phyloP scores from a whole-genome alignment of 2,329 filamentous ascomycete species.

The Pseudocercospora fijiensis region DNA sequence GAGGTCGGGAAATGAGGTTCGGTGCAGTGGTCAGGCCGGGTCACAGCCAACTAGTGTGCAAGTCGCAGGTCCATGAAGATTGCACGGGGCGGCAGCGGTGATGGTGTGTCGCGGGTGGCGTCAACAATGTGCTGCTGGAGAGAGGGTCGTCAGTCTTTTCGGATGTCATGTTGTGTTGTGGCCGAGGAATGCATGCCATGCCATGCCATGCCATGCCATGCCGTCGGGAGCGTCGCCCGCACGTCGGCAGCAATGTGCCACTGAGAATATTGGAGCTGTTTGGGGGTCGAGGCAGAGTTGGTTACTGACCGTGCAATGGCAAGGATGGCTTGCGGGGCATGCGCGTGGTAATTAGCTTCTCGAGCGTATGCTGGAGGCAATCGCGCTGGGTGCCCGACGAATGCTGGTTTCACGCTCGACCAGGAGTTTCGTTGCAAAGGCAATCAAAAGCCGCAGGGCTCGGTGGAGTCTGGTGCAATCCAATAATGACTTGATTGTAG shows the following conservation, averaged over 20 bases:
- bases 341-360: background rate
- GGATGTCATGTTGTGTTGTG: slow-evolving; percentile 3
- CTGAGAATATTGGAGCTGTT: background rate
- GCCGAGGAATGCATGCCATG: slow-evolving; percentile 5
- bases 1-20: background rate
- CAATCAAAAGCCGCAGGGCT: background rate
- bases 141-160: background rate
- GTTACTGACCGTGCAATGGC: slow-evolving; percentile 3
- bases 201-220: too few relatives aligned
- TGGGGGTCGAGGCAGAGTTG: background rate
- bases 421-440: background rate
- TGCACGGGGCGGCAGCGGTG: background rate
- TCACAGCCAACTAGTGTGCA: background rate
- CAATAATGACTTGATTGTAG: background rate
- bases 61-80: slow-evolving; percentile 4
- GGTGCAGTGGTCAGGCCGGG: background rate
- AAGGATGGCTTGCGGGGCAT: background rate
- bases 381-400: slow-evolving; percentile 3
- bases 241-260: background rate
- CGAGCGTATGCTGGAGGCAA: background rate
- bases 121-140: background rate
- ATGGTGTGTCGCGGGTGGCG: background rate
- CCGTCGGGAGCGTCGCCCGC: background rate
- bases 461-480: background rate
- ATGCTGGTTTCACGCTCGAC: background rate